Base-by-base conservation (phyloP, 257 asterid genomes). In the Jacaranda copaia region DNA sequence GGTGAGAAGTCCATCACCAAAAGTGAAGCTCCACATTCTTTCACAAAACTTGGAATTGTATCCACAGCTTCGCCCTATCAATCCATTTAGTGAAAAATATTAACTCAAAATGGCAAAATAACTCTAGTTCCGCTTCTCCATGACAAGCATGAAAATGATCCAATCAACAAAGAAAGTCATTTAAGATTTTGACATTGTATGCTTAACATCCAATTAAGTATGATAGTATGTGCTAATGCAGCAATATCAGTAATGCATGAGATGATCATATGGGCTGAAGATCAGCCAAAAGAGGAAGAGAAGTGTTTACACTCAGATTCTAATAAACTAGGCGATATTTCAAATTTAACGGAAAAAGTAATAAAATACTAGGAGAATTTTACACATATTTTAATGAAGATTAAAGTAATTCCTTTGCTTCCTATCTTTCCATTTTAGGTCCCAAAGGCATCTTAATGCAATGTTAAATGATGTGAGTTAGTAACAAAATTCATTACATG, bases 1-100 rank as follows among this genome's bases (percentile, higher is more conserved):
- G 99, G 99, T 14, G 98, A 96, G 87, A 93, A 96, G 80, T 96
- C 99, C 8, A 94, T 96, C 60, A 96, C 98, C 89, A 96, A 79
- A 76, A 96, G 94, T 3, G 98, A 96, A 60, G 98, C 99, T 35
- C 91, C 97, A 25, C 90, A 88, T 74, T 96, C 94, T 79, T 82
- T 75, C 65, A 96, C 80, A 66, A 96, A 96, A 18, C 69, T 77
- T 0, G 98, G 99, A 81, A 96, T 91, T 20, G 89, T 91, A 59
- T 90, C 94, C 61, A 87, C 89, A 61, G 96, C 97, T 80, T 93
- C 97, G 5, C 98, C 99, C 99, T 96, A 77, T 68, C 35, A 49
- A 67, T 61, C 36, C 66, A 67, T 63, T 20, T 62, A 25, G 39
- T 59, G 65, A 46, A 75, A 75, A 35, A 20, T 42, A 71, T 58